A percentile compares a stretch with the other conserved stretches of the same genome.
Conservation (phyloP, 73 alveolate species). For the Halteria grandinella region DNA sequence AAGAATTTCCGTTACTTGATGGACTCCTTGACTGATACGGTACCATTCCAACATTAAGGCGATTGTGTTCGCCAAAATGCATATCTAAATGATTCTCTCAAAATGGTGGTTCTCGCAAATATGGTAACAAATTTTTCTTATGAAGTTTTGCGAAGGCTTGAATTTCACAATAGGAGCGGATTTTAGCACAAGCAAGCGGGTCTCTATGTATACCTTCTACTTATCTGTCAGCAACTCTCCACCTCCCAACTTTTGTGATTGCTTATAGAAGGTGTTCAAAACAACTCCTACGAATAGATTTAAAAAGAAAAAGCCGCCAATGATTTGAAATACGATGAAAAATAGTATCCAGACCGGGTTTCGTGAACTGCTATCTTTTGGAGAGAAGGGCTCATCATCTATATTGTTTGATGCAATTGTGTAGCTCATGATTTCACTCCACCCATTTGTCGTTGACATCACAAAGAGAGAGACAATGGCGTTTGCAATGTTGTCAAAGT, state of each 20-base stretch:
- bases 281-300: slow-evolving; percentile 79
- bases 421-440: slow-evolving; percentile 65
- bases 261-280: slow-evolving; percentile 61
- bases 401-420: slow-evolving; percentile 57
- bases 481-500: slow-evolving; percentile 61
- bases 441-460: slow-evolving; percentile 75
- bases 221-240: slow-evolving; percentile 43
- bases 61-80: slow-evolving; percentile 31
- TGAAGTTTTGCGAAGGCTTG: neutral
- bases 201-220: slow-evolving; percentile 67
- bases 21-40: neutral
- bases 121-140: slow-evolving; percentile 25
- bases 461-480: slow-evolving; percentile 67
- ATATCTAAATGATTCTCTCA: slow-evolving; percentile 1
- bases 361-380: slow-evolving; percentile 59
- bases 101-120: neutral
- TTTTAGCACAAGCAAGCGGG: slow-evolving; percentile 24
- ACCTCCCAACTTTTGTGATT: slow-evolving; percentile 57
- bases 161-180: slow-evolving; percentile 46
- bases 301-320: slow-evolving; percentile 62
- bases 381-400: slow-evolving; percentile 34
- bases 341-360: slow-evolving; percentile 61
- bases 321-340: slow-evolving; percentile 62
- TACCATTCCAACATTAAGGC: slow-evolving; percentile 42
- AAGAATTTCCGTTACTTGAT: slow-evolving; percentile 8